Evolutionary conservation across 495 filamentous ascomycete species (phyloP).

Genomic region (Parmelia sp.): DNA sequence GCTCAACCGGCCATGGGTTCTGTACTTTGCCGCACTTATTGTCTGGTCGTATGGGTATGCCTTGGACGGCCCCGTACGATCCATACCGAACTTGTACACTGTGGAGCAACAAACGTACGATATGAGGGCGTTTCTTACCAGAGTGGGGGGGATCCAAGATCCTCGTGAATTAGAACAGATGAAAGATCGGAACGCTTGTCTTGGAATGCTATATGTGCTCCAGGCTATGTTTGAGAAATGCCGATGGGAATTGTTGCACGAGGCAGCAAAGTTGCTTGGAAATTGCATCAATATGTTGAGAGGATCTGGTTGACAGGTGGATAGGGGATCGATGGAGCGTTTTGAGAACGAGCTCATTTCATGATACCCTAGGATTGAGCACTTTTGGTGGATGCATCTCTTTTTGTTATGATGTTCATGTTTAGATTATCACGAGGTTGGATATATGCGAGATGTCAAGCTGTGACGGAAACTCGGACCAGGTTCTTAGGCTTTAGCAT

Average conservation of each 20-base stretch:
- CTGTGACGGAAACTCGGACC: background rate
- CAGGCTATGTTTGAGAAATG: conserved; percentile 74
- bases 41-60: conserved; percentile 96
- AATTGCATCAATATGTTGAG: conserved; percentile 67
- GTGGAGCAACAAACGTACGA: conserved; percentile 61
- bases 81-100: conserved; percentile 46
- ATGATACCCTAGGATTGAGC: conserved; percentile 13
- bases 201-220: conserved; percentile 76
- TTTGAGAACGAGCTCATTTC: background rate
- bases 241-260: conserved; percentile 85
- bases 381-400: conserved; percentile 3
- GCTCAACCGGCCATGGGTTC: conserved; percentile 92
- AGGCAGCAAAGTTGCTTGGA: conserved; percentile 71
- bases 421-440: background rate
- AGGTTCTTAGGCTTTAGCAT: background rate
- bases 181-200: conserved; percentile 72
- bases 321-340: background rate
- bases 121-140: conserved; percentile 71
- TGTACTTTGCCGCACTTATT: conserved; percentile 86
- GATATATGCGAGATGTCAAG: background rate
- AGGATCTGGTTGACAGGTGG: conserved; percentile 12
- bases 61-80: conserved; percentile 67
- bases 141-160: conserved; percentile 65
- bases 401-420: conserved; percentile 8
- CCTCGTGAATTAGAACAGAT: conserved; percentile 75